Evolutionary conservation across 768 basidiomycete genomes (phyloP).

Genomic region (Rhodosporidiobolus sp.): DNA sequence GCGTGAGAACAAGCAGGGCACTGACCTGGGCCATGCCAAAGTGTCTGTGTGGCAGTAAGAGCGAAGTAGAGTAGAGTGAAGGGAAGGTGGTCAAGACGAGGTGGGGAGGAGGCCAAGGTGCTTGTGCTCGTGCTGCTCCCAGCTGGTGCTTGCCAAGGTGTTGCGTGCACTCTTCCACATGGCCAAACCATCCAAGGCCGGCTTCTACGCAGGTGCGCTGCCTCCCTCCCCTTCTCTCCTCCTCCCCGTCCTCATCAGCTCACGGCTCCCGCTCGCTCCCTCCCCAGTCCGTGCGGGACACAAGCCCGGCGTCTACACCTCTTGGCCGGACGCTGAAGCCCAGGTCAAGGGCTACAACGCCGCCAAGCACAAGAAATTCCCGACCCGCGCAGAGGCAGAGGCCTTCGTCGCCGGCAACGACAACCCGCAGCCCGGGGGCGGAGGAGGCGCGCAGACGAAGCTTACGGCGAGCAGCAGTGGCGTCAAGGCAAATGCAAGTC

Average conservation of each 20-base stretch:
- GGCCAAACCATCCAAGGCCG: conserved; percentile 8
- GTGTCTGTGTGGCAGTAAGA: too few relatives aligned
- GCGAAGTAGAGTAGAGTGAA: not conserved
- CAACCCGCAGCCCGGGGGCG: not conserved
- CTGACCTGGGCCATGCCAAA: too few relatives aligned
- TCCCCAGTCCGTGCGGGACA: conserved; percentile 65
- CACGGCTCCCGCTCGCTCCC: not conserved
- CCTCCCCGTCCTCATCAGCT: not conserved
- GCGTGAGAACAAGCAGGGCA: too few relatives aligned
- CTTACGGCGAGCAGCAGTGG: not conserved
- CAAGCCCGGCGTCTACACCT: conserved; percentile 62
- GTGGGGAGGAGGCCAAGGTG: too few relatives aligned
- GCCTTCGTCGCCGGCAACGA: conserved; percentile 51
- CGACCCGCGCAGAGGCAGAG: conserved; percentile 58
- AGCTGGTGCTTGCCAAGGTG: not conserved
- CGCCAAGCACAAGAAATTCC: conserved; percentile 68
- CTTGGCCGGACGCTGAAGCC: conserved; percentile 70
- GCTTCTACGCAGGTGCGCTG: conserved; percentile 34
- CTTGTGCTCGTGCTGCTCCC: too few relatives aligned
- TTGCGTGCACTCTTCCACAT: not conserved
- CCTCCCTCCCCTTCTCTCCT: not conserved
- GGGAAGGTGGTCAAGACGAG: too few relatives aligned
- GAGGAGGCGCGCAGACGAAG: not conserved
- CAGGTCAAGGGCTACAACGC: conserved; percentile 66
- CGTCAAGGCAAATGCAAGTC: not conserved